phyloP scores from a whole-genome alignment of 345 rosid genomes.

The Salix caprea region DNA sequence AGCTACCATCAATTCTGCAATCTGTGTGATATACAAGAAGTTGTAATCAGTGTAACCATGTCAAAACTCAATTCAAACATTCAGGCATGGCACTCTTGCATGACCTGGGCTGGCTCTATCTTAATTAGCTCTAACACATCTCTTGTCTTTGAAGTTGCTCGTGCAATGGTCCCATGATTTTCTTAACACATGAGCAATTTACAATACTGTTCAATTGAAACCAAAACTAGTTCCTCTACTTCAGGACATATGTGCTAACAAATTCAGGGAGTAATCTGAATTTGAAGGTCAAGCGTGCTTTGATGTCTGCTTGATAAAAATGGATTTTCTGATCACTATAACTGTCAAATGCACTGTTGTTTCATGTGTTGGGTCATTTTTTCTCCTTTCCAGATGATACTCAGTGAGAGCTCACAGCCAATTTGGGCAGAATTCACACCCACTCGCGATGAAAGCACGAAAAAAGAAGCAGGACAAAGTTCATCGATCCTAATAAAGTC shows the following conservation, averaged over 20 bases:
- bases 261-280: neutral
- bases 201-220: neutral
- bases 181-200: neutral
- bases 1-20: neutral
- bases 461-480: conserved; percentile 33
- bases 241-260: neutral
- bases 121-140: neutral
- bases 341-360: neutral
- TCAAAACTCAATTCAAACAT: neutral
- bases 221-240: neutral
- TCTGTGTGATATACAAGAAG: no score
- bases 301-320: neutral
- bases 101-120: neutral
- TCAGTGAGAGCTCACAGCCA: conserved; percentile 50
- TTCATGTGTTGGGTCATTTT: neutral
- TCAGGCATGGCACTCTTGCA: neutral
- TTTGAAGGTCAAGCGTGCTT: neutral
- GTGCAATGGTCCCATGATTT: neutral
- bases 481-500: conserved; percentile 46
- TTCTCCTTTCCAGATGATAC: conserved; percentile 43
- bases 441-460: conserved; percentile 21
- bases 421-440: conserved; percentile 50
- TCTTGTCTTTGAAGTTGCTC: neutral
- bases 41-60: neutral
- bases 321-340: neutral